phyloP scores from a whole-genome alignment of 2,329 filamentous ascomycete genomes.

The Trichoderma asperellum region DNA sequence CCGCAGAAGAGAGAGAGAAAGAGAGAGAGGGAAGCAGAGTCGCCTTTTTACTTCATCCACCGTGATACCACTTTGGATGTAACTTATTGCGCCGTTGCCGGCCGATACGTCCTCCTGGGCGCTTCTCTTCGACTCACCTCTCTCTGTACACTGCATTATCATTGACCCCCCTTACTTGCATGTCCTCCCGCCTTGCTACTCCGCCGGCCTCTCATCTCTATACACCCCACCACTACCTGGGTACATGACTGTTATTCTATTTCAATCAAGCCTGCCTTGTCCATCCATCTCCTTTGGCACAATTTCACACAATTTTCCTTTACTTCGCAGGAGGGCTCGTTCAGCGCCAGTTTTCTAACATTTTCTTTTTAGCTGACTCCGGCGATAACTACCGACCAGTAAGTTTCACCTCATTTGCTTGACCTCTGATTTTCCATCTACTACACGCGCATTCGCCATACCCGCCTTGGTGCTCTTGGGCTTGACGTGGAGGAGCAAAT shows the following conservation, averaged over 20 bases:
- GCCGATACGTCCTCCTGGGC: conserved; percentile 36
- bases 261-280: conserved; percentile 38
- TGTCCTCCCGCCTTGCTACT: conserved; percentile 52
- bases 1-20: background rate
- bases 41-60: conserved; percentile 35
- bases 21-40: background rate
- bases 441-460: background rate
- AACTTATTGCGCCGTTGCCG: conserved; percentile 41
- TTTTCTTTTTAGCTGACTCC: conserved; percentile 56
- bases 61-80: conserved; percentile 44
- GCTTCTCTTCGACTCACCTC: conserved; percentile 41
- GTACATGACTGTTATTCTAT: conserved; percentile 36
- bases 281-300: conserved; percentile 35
- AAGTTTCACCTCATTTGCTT: conserved; percentile 39
- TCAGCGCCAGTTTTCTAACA: conserved; percentile 47
- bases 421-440: background rate
- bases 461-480: background rate
- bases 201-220: conserved; percentile 43
- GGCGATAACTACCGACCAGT: conserved; percentile 65
- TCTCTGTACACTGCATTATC: conserved; percentile 42
- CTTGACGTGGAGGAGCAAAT: conserved; percentile 7
- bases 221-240: conserved; percentile 44
- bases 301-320: conserved; percentile 20
- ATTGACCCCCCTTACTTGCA: conserved; percentile 49
- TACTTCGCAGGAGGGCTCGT: conserved; percentile 31